These are phyloP conservation scores for Botrytis porri DNA, from an alignment of 2,329 filamentous ascomycete genomes.

Conservation along the genomic window DNA sequence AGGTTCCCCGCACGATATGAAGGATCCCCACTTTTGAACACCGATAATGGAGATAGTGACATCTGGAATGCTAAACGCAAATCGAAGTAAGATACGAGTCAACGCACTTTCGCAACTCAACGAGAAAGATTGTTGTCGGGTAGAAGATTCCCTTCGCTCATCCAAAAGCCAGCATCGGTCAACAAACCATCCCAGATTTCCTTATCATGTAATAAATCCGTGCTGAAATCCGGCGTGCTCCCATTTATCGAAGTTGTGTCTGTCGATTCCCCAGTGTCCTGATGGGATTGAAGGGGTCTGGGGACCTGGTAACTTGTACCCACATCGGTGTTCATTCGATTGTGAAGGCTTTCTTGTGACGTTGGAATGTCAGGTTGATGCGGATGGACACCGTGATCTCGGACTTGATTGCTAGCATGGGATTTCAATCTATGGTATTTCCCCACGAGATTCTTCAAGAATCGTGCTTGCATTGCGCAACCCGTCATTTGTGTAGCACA, in stretches of 20 bases:
- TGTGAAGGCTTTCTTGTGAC: neutral
- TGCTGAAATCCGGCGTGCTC: constrained; percentile 13
- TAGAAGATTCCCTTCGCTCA: constrained; percentile 31
- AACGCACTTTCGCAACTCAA: neutral
- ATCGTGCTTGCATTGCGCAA: constrained; percentile 38
- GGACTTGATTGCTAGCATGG: neutral
- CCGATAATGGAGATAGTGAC: constrained; percentile 1
- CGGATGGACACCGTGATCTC: neutral
- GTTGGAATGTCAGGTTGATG: neutral
- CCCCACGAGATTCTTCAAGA: constrained; percentile 33
- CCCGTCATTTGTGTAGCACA: constrained; percentile 33
- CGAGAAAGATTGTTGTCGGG: constrained; percentile 8
- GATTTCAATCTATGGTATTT: constrained; percentile 25
- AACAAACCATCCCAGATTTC: constrained; percentile 36
- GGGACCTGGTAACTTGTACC: neutral
- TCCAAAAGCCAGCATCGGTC: constrained; percentile 36
- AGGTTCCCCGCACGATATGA: neutral
- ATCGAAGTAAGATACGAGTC: neutral
- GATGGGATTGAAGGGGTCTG: neutral
- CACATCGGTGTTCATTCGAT: neutral
- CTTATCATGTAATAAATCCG: constrained; percentile 27
- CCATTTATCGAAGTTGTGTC: neutral
- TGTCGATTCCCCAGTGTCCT: neutral
- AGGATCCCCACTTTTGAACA: neutral
- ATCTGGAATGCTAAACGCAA: neutral